These are phyloP conservation scores for Neolentinus lepideus DNA, from an alignment of 1,284 basidiomycete genomes.

Conservation along the genomic window DNA sequence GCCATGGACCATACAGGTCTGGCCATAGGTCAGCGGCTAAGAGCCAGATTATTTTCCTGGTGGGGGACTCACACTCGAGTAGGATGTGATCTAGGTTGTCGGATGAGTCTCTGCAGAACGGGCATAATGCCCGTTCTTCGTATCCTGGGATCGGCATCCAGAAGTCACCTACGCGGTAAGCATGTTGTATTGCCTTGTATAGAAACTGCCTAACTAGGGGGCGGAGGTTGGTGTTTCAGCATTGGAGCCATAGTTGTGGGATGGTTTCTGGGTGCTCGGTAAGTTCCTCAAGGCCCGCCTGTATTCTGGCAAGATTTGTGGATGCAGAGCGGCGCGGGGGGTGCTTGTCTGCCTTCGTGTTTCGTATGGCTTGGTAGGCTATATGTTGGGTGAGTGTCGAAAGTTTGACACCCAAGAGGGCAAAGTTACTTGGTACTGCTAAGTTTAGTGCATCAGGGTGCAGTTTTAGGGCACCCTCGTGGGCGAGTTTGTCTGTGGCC, in stretches of 20 bases:
- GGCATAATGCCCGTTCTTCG: neutral
- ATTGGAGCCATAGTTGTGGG: neutral
- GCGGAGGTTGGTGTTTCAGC: neutral
- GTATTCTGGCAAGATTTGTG: neutral
- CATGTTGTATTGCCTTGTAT: neutral
- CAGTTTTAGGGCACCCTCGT: slow-evolving; percentile 11
- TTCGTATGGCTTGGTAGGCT: slow-evolving; percentile 17
- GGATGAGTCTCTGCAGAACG: neutral
- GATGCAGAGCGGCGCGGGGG: neutral
- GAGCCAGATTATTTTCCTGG: neutral
- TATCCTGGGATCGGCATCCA: neutral
- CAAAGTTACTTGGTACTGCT: slow-evolving; percentile 5
- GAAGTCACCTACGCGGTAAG: neutral
- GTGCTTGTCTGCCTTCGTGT: neutral
- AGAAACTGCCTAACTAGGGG: neutral
- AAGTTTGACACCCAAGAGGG: slow-evolving; percentile 18
- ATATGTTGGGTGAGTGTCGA: slow-evolving; percentile 17
- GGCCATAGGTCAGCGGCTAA: neutral
- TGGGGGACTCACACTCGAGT: neutral
- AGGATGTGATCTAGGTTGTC: neutral
- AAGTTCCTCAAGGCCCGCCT: neutral
- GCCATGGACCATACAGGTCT: neutral
- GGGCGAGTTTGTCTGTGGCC: slow-evolving; percentile 10
- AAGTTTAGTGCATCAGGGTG: slow-evolving; percentile 2
- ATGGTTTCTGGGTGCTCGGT: neutral